Base-by-base conservation (phyloP, 305 asterid genomes). In the Euphrasia arctica region DNA sequence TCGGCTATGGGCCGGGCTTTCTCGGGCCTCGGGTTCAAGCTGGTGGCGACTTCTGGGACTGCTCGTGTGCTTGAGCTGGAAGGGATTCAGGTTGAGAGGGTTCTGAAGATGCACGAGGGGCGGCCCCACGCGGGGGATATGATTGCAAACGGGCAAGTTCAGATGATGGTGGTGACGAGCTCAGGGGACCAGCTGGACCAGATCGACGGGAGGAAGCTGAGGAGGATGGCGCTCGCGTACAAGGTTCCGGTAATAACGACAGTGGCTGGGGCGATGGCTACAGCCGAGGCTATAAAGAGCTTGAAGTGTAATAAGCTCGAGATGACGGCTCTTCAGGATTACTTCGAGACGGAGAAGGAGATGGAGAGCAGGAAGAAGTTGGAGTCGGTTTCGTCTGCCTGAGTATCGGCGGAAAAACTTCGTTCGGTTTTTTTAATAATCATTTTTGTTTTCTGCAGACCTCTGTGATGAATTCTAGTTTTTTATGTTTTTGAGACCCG, bases 61-160 rank as follows among this genome's bases (percentile, higher is more conserved):
- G 99, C 97, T 1, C 89, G 70, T 15, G 82, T 86, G 28, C 96
- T 90, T 5, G 87, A 93, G 60, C 34, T 75, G 1, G 86, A 85
- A 69, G 87, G 91, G 18, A 58, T 90, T 18, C 89, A 87, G 0
- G 95, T 84, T 6, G 94, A 85, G 60, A 77, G 86, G 2, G 95
- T 90, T 64, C 79, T 93, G 80, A 93, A 93, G 77, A 78, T 93
- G 90, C 96, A 90, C 42, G 99, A 93, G 54, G 97, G 97, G 15
- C 68, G 97, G 62, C 99, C 97, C 9, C 92, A 93, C 66, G 89
- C 95, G 0, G 94, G 85, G 1, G 97, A 90, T 63, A 81, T 92
- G 94, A 76, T 92, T 48, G 86, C 98, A 1, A 92, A 90, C 13
- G 85, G 89, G 54, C 89, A 84, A 58, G 85, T 93, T 70, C 96